A percentile compares a stretch with the other conserved stretches of the same genome.
Evolutionary conservation across 768 basidiomycete species (phyloP).

Genomic region (Sporobolomyces roseus): DNA sequence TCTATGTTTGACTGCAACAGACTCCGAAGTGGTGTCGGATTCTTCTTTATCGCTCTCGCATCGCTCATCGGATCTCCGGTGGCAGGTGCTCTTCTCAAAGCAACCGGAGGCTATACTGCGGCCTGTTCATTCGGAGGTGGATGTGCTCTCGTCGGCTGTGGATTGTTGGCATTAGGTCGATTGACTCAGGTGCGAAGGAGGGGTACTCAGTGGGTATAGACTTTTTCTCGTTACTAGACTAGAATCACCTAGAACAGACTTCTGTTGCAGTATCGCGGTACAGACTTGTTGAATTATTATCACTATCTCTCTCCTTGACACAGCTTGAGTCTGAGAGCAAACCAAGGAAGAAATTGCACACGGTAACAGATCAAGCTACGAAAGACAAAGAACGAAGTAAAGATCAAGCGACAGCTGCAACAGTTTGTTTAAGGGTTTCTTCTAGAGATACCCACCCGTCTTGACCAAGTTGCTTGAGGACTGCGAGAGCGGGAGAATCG

Average conservation of each 20-base stretch:
- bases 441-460: no score
- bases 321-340: no score
- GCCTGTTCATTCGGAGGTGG: conserved; percentile 33
- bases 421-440: no score
- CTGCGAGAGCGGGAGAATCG: no score
- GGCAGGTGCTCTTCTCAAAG: conserved; percentile 37
- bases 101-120: conserved; percentile 29
- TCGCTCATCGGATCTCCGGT: conserved; percentile 37
- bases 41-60: conserved; percentile 37
- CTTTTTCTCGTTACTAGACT: not conserved
- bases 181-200: conserved; percentile 16
- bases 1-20: not conserved
- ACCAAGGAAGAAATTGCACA: no score
- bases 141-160: not conserved
- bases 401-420: no score
- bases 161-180: not conserved
- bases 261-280: not conserved
- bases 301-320: no score
- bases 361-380: no score
- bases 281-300: no score
- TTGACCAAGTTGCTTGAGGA: no score
- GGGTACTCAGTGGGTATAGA: conserved; percentile 5
- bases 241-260: not conserved
- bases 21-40: conserved; percentile 35
- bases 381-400: no score